Percentiles rank a stretch among this genome's conserved stretches.
phyloP scores from a whole-genome alignment of 192 early-diverging fungal species.

The Coemansia sp. region DNA sequence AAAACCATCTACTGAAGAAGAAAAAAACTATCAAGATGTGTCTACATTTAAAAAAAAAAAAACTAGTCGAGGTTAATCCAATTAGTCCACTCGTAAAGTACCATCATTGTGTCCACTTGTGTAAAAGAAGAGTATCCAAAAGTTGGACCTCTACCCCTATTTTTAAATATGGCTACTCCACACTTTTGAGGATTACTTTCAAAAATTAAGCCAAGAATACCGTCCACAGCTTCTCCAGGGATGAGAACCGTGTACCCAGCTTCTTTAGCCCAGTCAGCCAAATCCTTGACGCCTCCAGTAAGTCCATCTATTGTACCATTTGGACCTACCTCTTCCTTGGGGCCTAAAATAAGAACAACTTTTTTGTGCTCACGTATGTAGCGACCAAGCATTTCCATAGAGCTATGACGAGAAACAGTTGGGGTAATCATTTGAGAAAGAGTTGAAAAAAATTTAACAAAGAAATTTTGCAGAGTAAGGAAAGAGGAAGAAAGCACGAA shows the following conservation, averaged over 20 bases:
- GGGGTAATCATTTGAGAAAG: background rate
- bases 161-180: background rate
- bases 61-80: background rate
- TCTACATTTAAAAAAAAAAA: too few species aligned
- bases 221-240: background rate
- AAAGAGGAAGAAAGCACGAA: background rate
- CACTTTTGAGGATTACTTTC: background rate
- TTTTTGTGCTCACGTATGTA: background rate
- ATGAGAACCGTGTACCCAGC: background rate
- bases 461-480: too few species aligned
- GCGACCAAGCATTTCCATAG: background rate
- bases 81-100: background rate
- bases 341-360: background rate
- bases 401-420: background rate
- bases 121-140: background rate
- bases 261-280: background rate
- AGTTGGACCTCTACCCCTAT: background rate
- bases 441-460: too few species aligned
- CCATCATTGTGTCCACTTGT: background rate
- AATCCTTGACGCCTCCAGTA: background rate
- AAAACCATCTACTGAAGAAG: too few species aligned
- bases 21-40: too few species aligned
- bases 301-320: background rate
- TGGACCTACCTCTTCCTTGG: background rate
- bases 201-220: background rate